A percentile compares a stretch with the other conserved stretches of the same genome.
Conservation (phyloP, 148 eudicot species). For the Rhododendron ferrugineum region DNA sequence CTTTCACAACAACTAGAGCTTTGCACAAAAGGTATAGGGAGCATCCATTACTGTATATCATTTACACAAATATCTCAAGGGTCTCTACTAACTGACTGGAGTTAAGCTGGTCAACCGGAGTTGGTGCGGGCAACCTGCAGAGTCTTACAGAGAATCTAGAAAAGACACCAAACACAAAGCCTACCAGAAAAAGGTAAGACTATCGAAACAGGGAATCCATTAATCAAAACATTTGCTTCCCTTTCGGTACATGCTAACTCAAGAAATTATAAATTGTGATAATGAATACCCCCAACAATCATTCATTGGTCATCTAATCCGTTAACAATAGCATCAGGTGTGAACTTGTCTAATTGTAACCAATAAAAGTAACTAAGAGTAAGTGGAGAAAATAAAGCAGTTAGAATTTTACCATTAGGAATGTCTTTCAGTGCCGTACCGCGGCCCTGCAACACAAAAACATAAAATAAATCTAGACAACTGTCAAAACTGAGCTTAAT, state of each 20-base stretch:
- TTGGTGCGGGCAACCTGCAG: not conserved
- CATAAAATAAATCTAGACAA: not conserved
- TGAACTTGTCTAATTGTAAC: not conserved
- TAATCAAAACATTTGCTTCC: not conserved
- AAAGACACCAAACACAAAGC: not conserved
- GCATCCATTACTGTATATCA: not conserved
- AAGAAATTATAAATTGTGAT: not conserved
- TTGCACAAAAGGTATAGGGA: not conserved
- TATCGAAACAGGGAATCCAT: not conserved
- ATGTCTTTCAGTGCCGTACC: slow-evolving; percentile 89
- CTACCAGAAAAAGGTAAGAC: not conserved
- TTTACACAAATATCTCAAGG: not conserved
- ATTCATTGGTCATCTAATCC: not conserved
- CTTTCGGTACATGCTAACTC: not conserved
- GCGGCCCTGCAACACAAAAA: slow-evolving; percentile 65
- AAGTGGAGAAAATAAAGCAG: not conserved
- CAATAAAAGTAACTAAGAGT: not conserved
- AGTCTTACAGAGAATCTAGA: not conserved
- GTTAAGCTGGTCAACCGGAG: not conserved
- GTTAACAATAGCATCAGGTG: not conserved
- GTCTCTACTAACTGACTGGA: not conserved
- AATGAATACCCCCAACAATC: not conserved
- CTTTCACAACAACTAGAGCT: not conserved
- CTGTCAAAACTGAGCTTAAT: not conserved
- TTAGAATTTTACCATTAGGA: slow-evolving; percentile 66